phyloP scores from a whole-genome alignment of 208 protist species.

The Borovskyia barvae region DNA sequence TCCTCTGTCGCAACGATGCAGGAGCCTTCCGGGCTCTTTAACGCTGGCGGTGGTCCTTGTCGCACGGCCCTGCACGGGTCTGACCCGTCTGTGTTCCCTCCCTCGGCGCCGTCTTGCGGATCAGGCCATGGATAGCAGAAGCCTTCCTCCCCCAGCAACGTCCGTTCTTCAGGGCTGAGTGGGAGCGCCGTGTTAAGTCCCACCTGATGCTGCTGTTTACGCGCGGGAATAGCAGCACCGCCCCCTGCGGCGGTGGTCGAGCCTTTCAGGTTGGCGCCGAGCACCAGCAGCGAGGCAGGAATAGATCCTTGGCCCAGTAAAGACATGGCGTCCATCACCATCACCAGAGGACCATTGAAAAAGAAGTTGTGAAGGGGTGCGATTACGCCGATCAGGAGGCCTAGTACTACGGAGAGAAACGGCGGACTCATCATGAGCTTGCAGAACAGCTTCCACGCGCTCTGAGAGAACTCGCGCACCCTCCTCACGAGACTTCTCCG shows the following conservation, averaged over 20 bases:
- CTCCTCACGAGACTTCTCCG: slow-evolving; percentile 4
- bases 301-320: slow-evolving; percentile 64
- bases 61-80: slow-evolving; percentile 26
- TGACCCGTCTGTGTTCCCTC: slow-evolving; percentile 43
- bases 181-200: slow-evolving; percentile 73
- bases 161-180: slow-evolving; percentile 21
- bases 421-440: slow-evolving; percentile 48
- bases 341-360: slow-evolving; percentile 51
- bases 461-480: slow-evolving; percentile 4
- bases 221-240: slow-evolving; percentile 7
- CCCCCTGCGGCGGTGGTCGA: slow-evolving; percentile 10
- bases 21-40: background rate
- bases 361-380: slow-evolving; percentile 57
- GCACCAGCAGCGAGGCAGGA: slow-evolving; percentile 71
- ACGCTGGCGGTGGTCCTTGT: slow-evolving; percentile 8
- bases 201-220: slow-evolving; percentile 53
- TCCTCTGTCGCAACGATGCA: background rate
- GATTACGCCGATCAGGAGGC: slow-evolving; percentile 64
- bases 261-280: slow-evolving; percentile 64
- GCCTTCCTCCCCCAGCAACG: slow-evolving; percentile 27
- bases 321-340: slow-evolving; percentile 55
- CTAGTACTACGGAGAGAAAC: slow-evolving; percentile 67
- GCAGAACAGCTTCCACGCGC: background rate
- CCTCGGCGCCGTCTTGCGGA: slow-evolving; percentile 23
- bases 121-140: slow-evolving; percentile 36